Conservation (phyloP, 108 stramenopile species). For the Skeletonema costatum region DNA sequence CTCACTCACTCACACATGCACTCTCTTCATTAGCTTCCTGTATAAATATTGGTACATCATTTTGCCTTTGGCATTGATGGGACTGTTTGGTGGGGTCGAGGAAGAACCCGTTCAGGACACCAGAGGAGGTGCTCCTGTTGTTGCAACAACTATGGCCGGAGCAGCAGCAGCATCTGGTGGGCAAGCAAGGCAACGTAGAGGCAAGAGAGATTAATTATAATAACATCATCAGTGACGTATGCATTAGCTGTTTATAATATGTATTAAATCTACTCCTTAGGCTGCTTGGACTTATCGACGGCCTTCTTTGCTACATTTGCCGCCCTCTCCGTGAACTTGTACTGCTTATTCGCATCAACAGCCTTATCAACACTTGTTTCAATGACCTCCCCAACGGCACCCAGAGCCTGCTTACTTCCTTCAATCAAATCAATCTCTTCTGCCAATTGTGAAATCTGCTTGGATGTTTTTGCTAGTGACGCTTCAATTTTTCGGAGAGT, state of each 20-base stretch:
- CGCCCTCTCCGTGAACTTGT: slow-evolving; percentile 53
- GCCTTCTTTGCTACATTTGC: slow-evolving; percentile 47
- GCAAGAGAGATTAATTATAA: slow-evolving; percentile 35
- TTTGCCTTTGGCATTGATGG: slow-evolving; percentile 61
- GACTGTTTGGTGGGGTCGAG: slow-evolving; percentile 47
- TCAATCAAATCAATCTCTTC: slow-evolving; percentile 50
- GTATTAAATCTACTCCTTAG: slow-evolving; percentile 1
- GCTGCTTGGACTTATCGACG: slow-evolving; percentile 32
- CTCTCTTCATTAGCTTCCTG: slow-evolving; percentile 38
- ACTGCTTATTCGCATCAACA: slow-evolving; percentile 46
- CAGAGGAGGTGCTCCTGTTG: background rate
- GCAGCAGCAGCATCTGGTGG: slow-evolving; percentile 22
- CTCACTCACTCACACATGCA: background rate
- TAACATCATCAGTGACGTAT: background rate
- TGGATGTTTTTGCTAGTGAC: slow-evolving; percentile 31
- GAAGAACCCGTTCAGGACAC: slow-evolving; percentile 27
- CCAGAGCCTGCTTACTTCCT: slow-evolving; percentile 50
- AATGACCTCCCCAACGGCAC: slow-evolving; percentile 47
- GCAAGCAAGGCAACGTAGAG: slow-evolving; percentile 20
- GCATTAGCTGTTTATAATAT: background rate
- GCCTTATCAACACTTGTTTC: slow-evolving; percentile 54
- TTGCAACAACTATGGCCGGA: slow-evolving; percentile 3
- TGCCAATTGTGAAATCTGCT: slow-evolving; percentile 34
- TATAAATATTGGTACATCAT: slow-evolving; percentile 84
- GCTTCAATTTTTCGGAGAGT: slow-evolving; percentile 38